phyloP scores from a whole-genome alignment of 148 eudicot species.

The Mesembryanthemum crystallinum region DNA sequence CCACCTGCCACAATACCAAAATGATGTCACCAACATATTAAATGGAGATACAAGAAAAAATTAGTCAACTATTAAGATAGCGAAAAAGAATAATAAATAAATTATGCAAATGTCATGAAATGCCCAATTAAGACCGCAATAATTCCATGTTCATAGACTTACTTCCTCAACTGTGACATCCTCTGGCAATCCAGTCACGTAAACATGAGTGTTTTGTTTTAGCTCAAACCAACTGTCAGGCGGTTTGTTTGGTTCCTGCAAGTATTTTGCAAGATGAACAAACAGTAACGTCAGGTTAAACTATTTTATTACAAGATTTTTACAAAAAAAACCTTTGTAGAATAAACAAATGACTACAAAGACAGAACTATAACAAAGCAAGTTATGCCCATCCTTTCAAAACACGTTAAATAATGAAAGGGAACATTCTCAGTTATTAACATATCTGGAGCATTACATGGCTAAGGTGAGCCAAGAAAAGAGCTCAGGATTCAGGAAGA shows the following conservation, averaged over 20 bases:
- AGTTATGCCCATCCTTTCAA: neutral
- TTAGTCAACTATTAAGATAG: neutral
- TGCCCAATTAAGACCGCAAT: neutral
- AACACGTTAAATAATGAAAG: neutral
- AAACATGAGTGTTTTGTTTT: slow-evolving; percentile 86
- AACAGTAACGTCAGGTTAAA: neutral
- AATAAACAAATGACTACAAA: neutral
- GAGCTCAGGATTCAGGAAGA: no score
- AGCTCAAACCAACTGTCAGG: slow-evolving; percentile 97
- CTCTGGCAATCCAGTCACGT: slow-evolving; percentile 89
- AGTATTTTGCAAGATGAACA: slow-evolving; percentile 1
- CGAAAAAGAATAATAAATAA: neutral
- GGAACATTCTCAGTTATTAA: neutral
- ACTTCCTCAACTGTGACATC: slow-evolving; percentile 96
- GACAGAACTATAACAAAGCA: neutral
- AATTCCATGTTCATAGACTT: slow-evolving; percentile 25
- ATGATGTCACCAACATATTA: slow-evolving; percentile 6
- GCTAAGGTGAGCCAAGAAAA: neutral
- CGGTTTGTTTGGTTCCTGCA: slow-evolving; percentile 88
- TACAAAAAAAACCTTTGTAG: neutral
- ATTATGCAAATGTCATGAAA: neutral
- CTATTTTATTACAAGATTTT: slow-evolving; percentile 10
- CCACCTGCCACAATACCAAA: slow-evolving; percentile 50
- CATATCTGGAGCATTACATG: neutral
- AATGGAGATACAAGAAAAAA: neutral